phyloP scores from a whole-genome alignment of 805 yeast species.

The Saturnispora hagleri region DNA sequence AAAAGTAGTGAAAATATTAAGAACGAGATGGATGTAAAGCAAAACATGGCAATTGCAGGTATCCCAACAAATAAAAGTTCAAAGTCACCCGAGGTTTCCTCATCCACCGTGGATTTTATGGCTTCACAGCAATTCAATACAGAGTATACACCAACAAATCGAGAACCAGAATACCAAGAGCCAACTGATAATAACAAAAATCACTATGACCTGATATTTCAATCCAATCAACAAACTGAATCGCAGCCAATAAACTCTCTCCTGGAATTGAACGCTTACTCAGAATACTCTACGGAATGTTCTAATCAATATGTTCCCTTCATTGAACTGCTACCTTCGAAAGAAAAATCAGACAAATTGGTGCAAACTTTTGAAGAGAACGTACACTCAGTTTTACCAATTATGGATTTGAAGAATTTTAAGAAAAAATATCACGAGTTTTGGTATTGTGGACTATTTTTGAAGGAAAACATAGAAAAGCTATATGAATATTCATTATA shows the following conservation, averaged over 20 bases:
- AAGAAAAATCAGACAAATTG: conserved; percentile 40
- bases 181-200: not conserved
- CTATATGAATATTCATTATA: conserved; percentile 14
- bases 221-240: not conserved
- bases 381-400: conserved; percentile 48
- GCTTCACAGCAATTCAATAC: not conserved
- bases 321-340: conserved; percentile 32
- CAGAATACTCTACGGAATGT: conserved; percentile 7
- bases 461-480: conserved; percentile 17
- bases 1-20: not conserved
- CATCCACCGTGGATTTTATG: not conserved
- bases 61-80: not conserved
- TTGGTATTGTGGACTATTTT: conserved; percentile 33
- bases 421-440: conserved; percentile 32
- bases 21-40: not conserved
- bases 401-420: conserved; percentile 40
- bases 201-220: not conserved
- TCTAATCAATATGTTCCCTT: conserved; percentile 26
- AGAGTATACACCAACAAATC: not conserved
- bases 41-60: not conserved
- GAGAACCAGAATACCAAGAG: not conserved
- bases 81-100: not conserved
- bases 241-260: not conserved
- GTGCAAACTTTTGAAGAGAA: conserved; percentile 39
- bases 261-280: conserved; percentile 3